Evolutionary conservation across 2,329 filamentous ascomycete genomes (phyloP).

Genomic region (Bipolaris gigantea): DNA sequence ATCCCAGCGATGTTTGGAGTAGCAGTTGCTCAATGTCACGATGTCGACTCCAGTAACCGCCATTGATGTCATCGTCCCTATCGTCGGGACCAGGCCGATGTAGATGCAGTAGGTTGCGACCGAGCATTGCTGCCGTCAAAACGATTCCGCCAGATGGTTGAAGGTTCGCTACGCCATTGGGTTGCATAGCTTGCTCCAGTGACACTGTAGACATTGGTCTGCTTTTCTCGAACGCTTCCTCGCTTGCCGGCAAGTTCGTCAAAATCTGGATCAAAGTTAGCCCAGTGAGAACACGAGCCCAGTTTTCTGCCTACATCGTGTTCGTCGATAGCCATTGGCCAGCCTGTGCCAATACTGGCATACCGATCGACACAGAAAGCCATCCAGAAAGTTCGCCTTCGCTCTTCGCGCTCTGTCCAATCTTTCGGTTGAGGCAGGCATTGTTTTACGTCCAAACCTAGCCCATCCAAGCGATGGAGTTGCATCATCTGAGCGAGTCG

Average conservation of each 20-base stretch:
- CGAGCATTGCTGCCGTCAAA: slow-evolving; percentile 86
- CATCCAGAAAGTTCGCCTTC: slow-evolving; percentile 93
- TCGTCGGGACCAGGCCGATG: slow-evolving; percentile 84
- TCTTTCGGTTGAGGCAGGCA: slow-evolving; percentile 83
- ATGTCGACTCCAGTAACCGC: slow-evolving; percentile 94
- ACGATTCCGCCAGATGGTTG: slow-evolving; percentile 79
- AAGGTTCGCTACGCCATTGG: slow-evolving; percentile 71
- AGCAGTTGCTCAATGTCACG: slow-evolving; percentile 86
- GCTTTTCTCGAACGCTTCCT: slow-evolving; percentile 82
- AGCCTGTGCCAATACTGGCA: slow-evolving; percentile 92
- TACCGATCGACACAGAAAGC: slow-evolving; percentile 88
- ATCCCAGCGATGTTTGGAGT: slow-evolving; percentile 78
- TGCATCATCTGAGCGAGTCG: slow-evolving; percentile 90
- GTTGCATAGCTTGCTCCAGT: slow-evolving; percentile 69
- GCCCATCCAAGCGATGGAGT: slow-evolving; percentile 81
- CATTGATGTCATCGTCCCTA: slow-evolving; percentile 82
- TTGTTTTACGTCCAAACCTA: slow-evolving; percentile 86
- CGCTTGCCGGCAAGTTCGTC: slow-evolving; percentile 80
- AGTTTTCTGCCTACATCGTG: slow-evolving; percentile 63
- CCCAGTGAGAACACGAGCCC: not conserved
- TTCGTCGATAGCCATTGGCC: slow-evolving; percentile 95
- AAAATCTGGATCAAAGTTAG: slow-evolving; percentile 58
- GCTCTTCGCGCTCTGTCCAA: slow-evolving; percentile 91
- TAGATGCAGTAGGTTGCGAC: slow-evolving; percentile 85
- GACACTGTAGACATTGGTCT: slow-evolving; percentile 71